These are phyloP conservation scores for Pyricularia pennisetigena DNA, from an alignment of 2,329 filamentous ascomycete genomes.

Conservation along the genomic window DNA sequence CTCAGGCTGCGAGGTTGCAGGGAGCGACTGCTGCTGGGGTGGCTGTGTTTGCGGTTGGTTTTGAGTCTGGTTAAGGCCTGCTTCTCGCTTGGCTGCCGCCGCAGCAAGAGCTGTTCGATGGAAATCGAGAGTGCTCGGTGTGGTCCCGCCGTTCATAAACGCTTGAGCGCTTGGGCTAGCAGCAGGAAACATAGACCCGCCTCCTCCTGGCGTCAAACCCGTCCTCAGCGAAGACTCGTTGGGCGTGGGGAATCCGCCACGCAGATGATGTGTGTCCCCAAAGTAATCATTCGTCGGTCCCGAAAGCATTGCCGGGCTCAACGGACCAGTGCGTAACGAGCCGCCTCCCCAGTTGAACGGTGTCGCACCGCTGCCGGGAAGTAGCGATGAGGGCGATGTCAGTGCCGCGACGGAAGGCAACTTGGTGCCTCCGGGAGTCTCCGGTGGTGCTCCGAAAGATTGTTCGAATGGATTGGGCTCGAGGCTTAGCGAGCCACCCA, in stretches of 20 bases:
- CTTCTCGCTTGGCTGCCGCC: conserved; percentile 54
- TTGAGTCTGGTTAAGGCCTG: conserved; percentile 31
- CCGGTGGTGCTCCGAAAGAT: conserved; percentile 66
- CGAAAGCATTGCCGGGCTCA: conserved; percentile 95
- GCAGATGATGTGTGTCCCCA: conserved; percentile 64
- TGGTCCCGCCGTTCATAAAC: conserved; percentile 70
- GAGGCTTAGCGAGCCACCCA: conserved; percentile 49
- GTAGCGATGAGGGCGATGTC: conserved; percentile 77
- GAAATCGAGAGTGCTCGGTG: conserved; percentile 86
- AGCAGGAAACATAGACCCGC: conserved; percentile 94
- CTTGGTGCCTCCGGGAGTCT: conserved; percentile 75
- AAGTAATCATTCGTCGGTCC: conserved; percentile 85
- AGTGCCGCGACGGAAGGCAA: conserved; percentile 84
- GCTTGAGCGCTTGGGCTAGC: conserved; percentile 81
- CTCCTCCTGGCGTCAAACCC: conserved; percentile 86
- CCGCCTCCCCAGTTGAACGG: conserved; percentile 73
- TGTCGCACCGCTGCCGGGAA: conserved; percentile 63
- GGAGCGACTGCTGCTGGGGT: conserved; percentile 18
- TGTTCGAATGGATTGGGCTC: conserved; percentile 97
- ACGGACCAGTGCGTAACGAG: conserved; percentile 79
- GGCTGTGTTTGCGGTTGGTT: conserved; percentile 24
- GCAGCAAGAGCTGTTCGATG: conserved; percentile 85
- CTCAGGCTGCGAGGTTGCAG: conserved; percentile 44
- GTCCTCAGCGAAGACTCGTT: conserved; percentile 93
- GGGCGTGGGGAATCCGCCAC: conserved; percentile 82